Base-by-base conservation (phyloP, 2,329 filamentous ascomycete species). In the Fusarium oligoseptatum region DNA sequence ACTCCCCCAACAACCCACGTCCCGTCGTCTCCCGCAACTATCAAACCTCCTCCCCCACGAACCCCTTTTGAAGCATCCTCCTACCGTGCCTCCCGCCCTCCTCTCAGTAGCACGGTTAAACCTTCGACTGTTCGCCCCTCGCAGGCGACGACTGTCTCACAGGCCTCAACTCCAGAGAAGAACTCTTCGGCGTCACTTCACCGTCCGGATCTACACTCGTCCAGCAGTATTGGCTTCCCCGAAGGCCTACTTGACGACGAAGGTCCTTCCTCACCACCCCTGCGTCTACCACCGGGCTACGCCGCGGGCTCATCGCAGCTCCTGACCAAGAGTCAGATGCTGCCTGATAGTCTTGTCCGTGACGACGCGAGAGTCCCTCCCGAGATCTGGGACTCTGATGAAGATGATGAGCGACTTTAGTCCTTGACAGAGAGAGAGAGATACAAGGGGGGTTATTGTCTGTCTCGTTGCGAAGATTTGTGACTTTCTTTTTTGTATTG, bases 321-420 rank as follows among this genome's bases (percentile, higher is more conserved):
- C 20, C 77, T 87, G 67, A 85, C 86, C 2, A 85, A 83, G 74
- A 89, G 88, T 70, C 88, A 90, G 79, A 85, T 88, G 81, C 79
- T 91, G 66, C 85, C 88, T 3, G 85, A 87, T 50, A 87, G 85
- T 67, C 79, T 87, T 65, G 24, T 86, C 9, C 73, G 78, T 34
- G 85, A 86, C 36, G 81, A 82, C 32, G 76, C 71, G 27, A 71
- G 78, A 43, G 75, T 76, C 27, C 80, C 80, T 6, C 78, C 78
- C 15, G 81, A 81, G 67, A 82, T 84, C 36, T 84, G 79, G 80
- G 84, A 84, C 70, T 85, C 82, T 43, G 82, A 85, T 10, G 80
- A 82, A 22, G 73, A 71, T 17, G 72, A 72, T 52, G 72, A 50
- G 37, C 67, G 58, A 50, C 67, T 79, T 39, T 79, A 73, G 70